Conservation (phyloP, 768 basidiomycete species). For the Tremella yokohamensis region DNA sequence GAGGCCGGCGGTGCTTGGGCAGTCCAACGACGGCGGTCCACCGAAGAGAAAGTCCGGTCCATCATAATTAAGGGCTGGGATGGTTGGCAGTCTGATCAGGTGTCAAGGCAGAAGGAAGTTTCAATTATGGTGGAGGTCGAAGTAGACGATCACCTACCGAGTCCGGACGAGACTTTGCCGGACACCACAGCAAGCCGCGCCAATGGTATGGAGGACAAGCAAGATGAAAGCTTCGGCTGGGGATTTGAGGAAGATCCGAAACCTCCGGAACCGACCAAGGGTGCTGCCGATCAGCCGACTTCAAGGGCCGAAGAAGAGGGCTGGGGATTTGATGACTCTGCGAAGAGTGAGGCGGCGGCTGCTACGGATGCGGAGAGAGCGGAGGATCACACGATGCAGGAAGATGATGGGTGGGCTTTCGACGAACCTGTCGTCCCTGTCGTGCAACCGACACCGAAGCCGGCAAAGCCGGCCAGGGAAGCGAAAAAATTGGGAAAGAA, state of each 20-base stretch:
- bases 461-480: conserved; percentile 64
- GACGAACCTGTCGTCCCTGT: conserved; percentile 51
- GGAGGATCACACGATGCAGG: conserved; percentile 12
- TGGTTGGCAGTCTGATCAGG: conserved; percentile 35
- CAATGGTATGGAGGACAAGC: conserved; percentile 47
- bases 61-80: conserved; percentile 55
- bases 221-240: conserved; percentile 46
- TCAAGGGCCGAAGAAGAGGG: conserved; percentile 41
- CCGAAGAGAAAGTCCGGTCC: conserved; percentile 63
- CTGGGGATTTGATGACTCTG: conserved; percentile 56
- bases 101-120: conserved; percentile 29
- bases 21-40: conserved; percentile 63
- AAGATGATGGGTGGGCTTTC: conserved; percentile 53
- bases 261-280: not conserved
- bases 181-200: not conserved
- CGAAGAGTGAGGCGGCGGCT: conserved; percentile 11
- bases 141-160: conserved; percentile 26
- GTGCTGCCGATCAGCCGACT: not conserved
- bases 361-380: too few species aligned
- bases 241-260: conserved; percentile 18
- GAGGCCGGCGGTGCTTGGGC: conserved; percentile 73
- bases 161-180: not conserved
- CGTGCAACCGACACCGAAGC: conserved; percentile 53
- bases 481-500: conserved; percentile 53
- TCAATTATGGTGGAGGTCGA: conserved; percentile 35